These are phyloP conservation scores for Gryganskiella cystojenkinii DNA, from an alignment of 192 early-diverging fungal species.

Conservation along the genomic window DNA sequence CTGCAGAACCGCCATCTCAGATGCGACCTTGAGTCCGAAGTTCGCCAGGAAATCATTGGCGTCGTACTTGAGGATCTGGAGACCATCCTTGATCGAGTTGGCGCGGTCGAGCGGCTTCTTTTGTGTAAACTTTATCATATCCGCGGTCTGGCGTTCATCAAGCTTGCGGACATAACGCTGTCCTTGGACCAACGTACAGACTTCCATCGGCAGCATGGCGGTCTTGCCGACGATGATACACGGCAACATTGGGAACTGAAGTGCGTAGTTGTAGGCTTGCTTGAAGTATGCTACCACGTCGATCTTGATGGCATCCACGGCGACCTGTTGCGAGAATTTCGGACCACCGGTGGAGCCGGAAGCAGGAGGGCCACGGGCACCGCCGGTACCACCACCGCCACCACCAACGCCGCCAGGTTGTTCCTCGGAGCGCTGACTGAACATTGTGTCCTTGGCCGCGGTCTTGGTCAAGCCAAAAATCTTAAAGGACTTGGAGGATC, in stretches of 20 bases:
- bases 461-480: no score
- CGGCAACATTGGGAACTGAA: slow-evolving; percentile 79
- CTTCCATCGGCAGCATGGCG: slow-evolving; percentile 76
- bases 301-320: slow-evolving; percentile 46
- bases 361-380: slow-evolving; percentile 64
- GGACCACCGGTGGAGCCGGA: no score
- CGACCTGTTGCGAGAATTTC: slow-evolving; percentile 41
- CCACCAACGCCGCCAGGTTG: no score
- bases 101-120: slow-evolving; percentile 79
- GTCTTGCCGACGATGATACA: slow-evolving; percentile 63
- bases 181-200: slow-evolving; percentile 77
- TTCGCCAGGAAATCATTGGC: slow-evolving; percentile 75
- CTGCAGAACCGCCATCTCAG: slow-evolving; percentile 69
- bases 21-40: slow-evolving; percentile 77
- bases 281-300: slow-evolving; percentile 74
- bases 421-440: no score
- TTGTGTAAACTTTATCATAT: slow-evolving; percentile 94
- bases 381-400: slow-evolving; percentile 40
- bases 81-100: slow-evolving; percentile 80
- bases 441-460: no score
- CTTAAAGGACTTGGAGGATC: slow-evolving; percentile 30
- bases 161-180: slow-evolving; percentile 81
- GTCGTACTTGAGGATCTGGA: slow-evolving; percentile 68
- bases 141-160: slow-evolving; percentile 86
- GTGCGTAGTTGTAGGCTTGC: slow-evolving; percentile 66